Conservation (phyloP, 2,329 filamentous ascomycete species). For the Macrophomina pseudophaseolina region DNA sequence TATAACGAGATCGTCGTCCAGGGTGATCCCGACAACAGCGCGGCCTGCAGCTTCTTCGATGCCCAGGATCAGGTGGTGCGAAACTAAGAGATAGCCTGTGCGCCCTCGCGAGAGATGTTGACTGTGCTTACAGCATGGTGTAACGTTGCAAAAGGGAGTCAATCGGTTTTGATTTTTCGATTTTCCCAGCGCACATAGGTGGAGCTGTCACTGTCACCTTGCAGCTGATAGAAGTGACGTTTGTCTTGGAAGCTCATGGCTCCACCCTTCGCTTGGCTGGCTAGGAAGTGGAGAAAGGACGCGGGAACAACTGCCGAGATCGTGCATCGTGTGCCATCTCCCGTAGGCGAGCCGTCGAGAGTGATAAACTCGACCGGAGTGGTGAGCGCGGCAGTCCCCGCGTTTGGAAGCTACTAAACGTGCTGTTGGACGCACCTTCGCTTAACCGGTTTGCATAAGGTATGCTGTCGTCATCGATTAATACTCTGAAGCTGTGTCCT, state of each 20-base stretch:
- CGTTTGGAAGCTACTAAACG: neutral
- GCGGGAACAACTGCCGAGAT: neutral
- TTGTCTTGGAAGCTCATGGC: too few relatives aligned
- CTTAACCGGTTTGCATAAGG: too few relatives aligned
- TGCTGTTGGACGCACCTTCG: neutral
- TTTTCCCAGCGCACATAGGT: too few relatives aligned
- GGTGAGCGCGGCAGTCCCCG: neutral
- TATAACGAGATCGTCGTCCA: slow-evolving; percentile 8
- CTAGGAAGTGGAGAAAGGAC: neutral
- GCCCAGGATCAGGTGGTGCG: neutral
- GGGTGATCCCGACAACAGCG: slow-evolving; percentile 3
- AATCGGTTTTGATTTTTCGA: too few relatives aligned
- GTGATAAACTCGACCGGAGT: neutral
- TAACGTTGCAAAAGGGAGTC: too few relatives aligned
- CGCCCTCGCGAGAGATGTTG: neutral
- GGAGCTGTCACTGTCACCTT: too few relatives aligned
- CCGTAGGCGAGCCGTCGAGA: neutral
- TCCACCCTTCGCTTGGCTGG: too few relatives aligned
- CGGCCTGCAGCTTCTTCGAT: slow-evolving; percentile 9
- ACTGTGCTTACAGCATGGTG: neutral
- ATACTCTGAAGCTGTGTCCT: neutral
- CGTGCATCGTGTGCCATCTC: neutral
- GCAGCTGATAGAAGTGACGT: too few relatives aligned
- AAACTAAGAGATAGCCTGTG: neutral
- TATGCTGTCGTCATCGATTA: neutral